Base-by-base conservation (phyloP, 768 basidiomycete genomes). In the Psilocybe cubensis region DNA sequence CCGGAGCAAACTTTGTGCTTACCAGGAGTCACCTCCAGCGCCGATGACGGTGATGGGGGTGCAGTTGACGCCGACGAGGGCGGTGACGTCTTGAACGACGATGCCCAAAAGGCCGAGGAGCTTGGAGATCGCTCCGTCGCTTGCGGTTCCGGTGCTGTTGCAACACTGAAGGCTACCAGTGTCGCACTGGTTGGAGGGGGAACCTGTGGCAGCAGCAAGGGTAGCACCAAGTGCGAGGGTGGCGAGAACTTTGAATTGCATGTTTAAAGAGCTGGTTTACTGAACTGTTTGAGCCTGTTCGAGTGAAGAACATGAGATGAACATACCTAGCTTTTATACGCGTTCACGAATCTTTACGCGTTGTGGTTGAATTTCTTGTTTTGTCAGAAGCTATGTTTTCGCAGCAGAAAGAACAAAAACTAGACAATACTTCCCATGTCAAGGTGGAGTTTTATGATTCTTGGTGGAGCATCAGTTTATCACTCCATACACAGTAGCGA, bases 31-130 rank as follows among this genome's bases (percentile, higher is more conserved):
- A 29, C 65, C 61, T 7, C 58, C 65, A 49, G 49, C 48, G n/a
- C 66, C 66, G 42, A 67, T 62, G 42, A 65, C 48, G 12, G 55
- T 45, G 50, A 71, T 59, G 27, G 70, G 70, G 41, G 42, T 49
- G 62, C 70, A 72, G 43, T 35, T 65, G 17, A 70, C 42, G 17
- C 51, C 51, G 21, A 52, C 38, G 23, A 52, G 21, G 21, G 35
- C 51, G 24, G 51, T 41, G 14, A 52, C 55, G 40, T 49, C 47
- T 14, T 35, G 33, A 21, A 56, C 55, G 43, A 48, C 47, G 55
- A 38, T 27, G 67, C 70, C 63, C 68, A 57, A 52, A 65, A 54
- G 25, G 2, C 27, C 27, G 63, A 54, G 55, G 38, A 69, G 63
- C 14, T 60, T 8, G 9, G 48, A 12, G 27, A 58, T 44, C n/a